These are phyloP conservation scores for Luffa aegyptiaca DNA, from an alignment of 306 rosid genomes.

Conservation along the genomic window DNA sequence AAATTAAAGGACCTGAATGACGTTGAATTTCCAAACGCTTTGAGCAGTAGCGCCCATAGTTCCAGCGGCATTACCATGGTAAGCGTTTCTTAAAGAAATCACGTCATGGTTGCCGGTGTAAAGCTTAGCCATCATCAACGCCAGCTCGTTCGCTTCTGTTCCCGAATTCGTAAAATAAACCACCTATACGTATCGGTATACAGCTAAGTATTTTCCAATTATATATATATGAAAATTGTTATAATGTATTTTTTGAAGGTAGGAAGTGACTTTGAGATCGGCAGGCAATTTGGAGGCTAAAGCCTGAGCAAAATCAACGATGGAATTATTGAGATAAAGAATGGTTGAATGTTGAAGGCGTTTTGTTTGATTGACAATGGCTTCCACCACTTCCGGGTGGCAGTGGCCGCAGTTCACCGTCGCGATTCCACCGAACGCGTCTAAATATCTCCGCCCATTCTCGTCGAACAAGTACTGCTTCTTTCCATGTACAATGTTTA, in stretches of 20 bases:
- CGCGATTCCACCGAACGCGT: constrained; percentile 93
- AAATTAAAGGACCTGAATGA: constrained; percentile 64
- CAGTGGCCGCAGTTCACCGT: constrained; percentile 98
- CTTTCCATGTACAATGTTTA: constrained; percentile 73
- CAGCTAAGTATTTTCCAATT: too few relatives aligned
- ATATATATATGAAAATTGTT: too few relatives aligned
- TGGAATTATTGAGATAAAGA: constrained; percentile 61
- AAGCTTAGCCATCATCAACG: constrained; percentile 61
- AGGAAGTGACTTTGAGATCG: constrained; percentile 50
- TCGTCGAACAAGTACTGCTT: constrained; percentile 82
- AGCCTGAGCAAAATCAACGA: constrained; percentile 76
- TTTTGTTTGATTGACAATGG: constrained; percentile 58
- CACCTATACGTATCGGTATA: constrained; percentile 22
- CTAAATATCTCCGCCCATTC: constrained; percentile 74
- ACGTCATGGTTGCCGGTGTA: constrained; percentile 74
- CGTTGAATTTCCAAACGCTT: constrained; percentile 70
- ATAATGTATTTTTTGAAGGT: too few relatives aligned
- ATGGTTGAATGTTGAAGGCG: constrained; percentile 80
- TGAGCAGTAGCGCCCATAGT: constrained; percentile 94
- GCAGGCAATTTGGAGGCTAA: constrained; percentile 71
- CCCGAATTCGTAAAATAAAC: constrained; percentile 94
- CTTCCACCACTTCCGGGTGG: constrained; percentile 85
- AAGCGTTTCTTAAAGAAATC: constrained; percentile 71
- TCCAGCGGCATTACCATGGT: constrained; percentile 80
- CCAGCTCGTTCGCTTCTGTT: constrained; percentile 94